Base-by-base conservation (phyloP, 768 basidiomycete species). In the Gyrodon lividus region DNA sequence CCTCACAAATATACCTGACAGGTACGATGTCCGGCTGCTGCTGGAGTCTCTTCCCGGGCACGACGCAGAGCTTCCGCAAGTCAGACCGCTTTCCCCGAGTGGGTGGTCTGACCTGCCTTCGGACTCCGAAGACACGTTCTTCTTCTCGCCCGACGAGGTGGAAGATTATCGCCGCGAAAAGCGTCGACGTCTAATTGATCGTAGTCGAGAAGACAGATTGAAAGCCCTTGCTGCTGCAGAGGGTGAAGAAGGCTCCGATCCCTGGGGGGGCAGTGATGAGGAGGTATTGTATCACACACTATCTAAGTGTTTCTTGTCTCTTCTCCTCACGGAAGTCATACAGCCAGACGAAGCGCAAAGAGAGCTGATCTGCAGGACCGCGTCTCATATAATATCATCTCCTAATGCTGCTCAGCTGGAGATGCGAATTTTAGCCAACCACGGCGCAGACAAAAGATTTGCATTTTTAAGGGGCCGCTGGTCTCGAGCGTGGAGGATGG, bases 91-190 rank as follows among this genome's bases (percentile, higher is more conserved):
- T 20, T 81, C 84, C 0, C 79, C 82, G 2, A 70, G 76, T 3
- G 89, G 87, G 7, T 94, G 91, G 91, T 86, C 86, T 0, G 87
- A 92, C 65, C 77, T 94, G 2, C 86, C 91, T 5, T 92, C 92
- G 0, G 92, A 94, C 60, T 65, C 82, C 5, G 92, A 94, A 70
- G 92, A 95, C 58, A 86, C 80, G 0, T 95, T 92, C 69, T 89
- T 89, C 70, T 78, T 94, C 54, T 75, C 82, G 0, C 78, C 78
- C 0, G 74, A 76, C 6, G 92, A 93, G 57, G 70, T 76, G 2
- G 82, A 83, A 13, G 86, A 86, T 52, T 84, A 83, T 54, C 76
- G 74, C 33, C 77, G 82, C 20, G 81, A 84, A 34, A 91, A 92
- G 66, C 82, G 86, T 35, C 74, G 86, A 22, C 74, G 76, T 13